Evolutionary conservation across 345 rosid genomes (phyloP).

Genomic region (Trapa incisa): DNA sequence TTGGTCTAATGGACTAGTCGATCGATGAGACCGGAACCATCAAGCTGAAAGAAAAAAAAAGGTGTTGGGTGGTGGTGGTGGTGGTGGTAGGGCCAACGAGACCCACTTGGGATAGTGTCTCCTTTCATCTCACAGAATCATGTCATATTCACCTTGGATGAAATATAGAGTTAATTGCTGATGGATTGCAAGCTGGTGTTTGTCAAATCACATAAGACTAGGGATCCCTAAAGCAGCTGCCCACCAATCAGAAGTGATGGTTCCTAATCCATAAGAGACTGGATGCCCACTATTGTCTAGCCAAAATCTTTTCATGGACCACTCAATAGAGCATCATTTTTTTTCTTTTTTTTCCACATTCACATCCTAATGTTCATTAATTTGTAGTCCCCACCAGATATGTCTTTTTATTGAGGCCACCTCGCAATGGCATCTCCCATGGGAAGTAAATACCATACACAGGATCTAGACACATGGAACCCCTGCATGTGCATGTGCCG

Average conservation of each 20-base stretch:
- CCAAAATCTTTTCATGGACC: no score
- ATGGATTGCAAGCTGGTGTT: not conserved
- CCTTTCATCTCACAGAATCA: not conserved
- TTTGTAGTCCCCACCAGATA: not conserved
- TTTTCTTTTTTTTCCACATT: not conserved
- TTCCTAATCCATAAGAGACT: no score
- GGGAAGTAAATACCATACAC: constrained; percentile 1
- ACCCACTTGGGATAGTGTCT: constrained; percentile 1
- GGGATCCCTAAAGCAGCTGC: not conserved
- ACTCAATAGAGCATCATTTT: not conserved
- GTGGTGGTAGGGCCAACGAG: not conserved
- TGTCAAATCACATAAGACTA: not conserved
- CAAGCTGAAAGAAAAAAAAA: not conserved
- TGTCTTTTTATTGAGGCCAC: not conserved
- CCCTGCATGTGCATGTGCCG: not conserved
- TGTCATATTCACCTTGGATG: not conserved
- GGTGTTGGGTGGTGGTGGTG: not conserved
- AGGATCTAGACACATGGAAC: not conserved
- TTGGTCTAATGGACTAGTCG: not conserved
- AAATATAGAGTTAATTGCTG: not conserved
- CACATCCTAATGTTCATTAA: not conserved
- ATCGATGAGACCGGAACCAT: not conserved
- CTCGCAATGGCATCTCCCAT: not conserved
- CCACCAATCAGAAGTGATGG: not conserved
- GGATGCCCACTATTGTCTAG: no score